phyloP scores from a whole-genome alignment of 257 asterid genomes.

The Scutellaria barbata region DNA sequence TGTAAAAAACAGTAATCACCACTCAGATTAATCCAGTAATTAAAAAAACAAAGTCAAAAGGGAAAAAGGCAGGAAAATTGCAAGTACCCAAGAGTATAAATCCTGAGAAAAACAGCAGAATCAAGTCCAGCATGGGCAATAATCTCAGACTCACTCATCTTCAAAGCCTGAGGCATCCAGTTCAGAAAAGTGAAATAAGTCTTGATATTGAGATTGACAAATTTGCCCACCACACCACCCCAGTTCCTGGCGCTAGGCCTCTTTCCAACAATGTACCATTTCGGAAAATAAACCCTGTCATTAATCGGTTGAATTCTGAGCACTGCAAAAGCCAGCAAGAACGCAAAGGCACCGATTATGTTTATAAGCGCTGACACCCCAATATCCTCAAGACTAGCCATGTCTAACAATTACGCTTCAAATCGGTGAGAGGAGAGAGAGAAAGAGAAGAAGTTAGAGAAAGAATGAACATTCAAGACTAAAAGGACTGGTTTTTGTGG shows the following conservation, averaged over 20 bases:
- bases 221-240: conserved; percentile 79
- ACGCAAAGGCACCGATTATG: conserved; percentile 70
- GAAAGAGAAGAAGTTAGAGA: conserved; percentile 4
- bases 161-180: conserved; percentile 98
- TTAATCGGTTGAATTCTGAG: conserved; percentile 93
- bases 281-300: conserved; percentile 92
- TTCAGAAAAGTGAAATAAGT: conserved; percentile 90
- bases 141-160: conserved; percentile 84
- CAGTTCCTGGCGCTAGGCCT: conserved; percentile 65
- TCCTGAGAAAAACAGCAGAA: conserved; percentile 96
- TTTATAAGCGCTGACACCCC: conserved; percentile 89
- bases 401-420: conserved; percentile 35
- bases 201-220: conserved; percentile 71
- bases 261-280: conserved; percentile 88
- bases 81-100: conserved; percentile 83
- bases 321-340: conserved; percentile 90
- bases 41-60: background rate
- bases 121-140: conserved; percentile 94
- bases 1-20: conserved; percentile 15
- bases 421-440: conserved; percentile 23
- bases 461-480: conserved; percentile 26
- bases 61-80: conserved; percentile 22
- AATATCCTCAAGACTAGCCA: conserved; percentile 91
- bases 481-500: conserved; percentile 38
- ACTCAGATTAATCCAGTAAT: conserved; percentile 6